These are phyloP conservation scores for Lithospermum erythrorhizon DNA, from an alignment of 257 asterid species.

Conservation along the genomic window DNA sequence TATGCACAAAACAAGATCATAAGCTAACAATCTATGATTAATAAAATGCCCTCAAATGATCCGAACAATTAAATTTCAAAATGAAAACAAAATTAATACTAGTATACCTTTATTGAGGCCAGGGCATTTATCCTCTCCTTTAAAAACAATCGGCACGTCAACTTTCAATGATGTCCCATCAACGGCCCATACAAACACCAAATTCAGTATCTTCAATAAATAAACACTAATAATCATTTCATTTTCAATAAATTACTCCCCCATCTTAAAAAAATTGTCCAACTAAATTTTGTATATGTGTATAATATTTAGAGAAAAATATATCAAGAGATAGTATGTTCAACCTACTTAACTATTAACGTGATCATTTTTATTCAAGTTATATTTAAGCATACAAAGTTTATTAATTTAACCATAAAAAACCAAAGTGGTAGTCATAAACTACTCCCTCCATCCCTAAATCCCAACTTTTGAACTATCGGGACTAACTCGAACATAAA, in stretches of 20 bases:
- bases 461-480: too few relatives aligned
- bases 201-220: conserved; percentile 43
- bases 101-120: conserved; percentile 78
- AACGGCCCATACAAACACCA: conserved; percentile 96
- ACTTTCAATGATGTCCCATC: conserved; percentile 68
- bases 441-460: too few relatives aligned
- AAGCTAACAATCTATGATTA: not conserved
- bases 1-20: not conserved
- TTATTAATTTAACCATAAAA: too few relatives aligned
- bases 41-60: not conserved
- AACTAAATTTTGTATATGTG: too few relatives aligned
- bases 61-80: not conserved
- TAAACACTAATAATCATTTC: not conserved
- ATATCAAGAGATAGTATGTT: too few relatives aligned
- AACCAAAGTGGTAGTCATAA: too few relatives aligned
- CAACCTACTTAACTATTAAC: too few relatives aligned
- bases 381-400: too few relatives aligned
- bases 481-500: too few relatives aligned
- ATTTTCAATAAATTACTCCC: not conserved
- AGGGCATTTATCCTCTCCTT: conserved; percentile 78
- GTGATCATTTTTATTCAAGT: too few relatives aligned
- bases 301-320: too few relatives aligned
- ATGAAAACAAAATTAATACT: not conserved
- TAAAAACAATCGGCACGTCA: conserved; percentile 70
- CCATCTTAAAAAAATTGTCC: too few relatives aligned